Percentiles rank a stretch among this genome's conserved stretches.
Evolutionary conservation across 2,329 filamentous ascomycete genomes (phyloP).

Genomic region (Cladosporium sphaerospermum): DNA sequence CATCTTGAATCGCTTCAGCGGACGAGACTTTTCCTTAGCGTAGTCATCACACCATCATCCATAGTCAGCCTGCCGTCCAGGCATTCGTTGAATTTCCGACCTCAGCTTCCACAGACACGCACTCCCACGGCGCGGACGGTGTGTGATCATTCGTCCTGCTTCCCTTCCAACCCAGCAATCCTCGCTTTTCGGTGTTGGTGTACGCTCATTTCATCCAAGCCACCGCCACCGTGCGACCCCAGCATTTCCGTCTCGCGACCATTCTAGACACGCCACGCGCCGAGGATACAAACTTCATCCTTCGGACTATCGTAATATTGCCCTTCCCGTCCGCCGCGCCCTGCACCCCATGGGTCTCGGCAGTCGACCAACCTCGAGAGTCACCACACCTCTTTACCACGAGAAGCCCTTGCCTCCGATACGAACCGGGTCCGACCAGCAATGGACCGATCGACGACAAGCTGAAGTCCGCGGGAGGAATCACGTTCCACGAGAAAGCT

Average conservation of each 20-base stretch:
- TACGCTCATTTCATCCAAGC: constrained; percentile 1
- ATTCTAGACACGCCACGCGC: constrained; percentile 3
- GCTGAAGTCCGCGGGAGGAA: neutral
- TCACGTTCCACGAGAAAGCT: neutral
- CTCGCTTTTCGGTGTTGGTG: neutral
- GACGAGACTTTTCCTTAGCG: constrained; percentile 11
- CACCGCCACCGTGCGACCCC: constrained; percentile 4
- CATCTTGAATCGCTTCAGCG: constrained; percentile 8
- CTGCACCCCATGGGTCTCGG: neutral
- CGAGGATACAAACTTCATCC: neutral
- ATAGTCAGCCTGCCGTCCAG: neutral
- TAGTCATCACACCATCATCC: constrained; percentile 1
- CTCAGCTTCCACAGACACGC: constrained; percentile 5
- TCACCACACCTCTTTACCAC: neutral
- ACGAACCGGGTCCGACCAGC: neutral
- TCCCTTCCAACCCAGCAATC: neutral
- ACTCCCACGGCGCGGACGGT: neutral
- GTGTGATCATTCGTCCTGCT: constrained; percentile 2
- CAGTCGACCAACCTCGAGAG: neutral
- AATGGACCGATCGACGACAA: neutral
- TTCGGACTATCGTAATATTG: neutral
- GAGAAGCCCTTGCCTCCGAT: constrained; percentile 8
- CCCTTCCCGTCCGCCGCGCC: neutral
- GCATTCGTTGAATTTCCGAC: constrained; percentile 1
- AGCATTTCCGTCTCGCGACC: neutral